These are phyloP conservation scores for Phytophthora multivora DNA, from an alignment of 352 stramenopile genomes.

Conservation along the genomic window DNA sequence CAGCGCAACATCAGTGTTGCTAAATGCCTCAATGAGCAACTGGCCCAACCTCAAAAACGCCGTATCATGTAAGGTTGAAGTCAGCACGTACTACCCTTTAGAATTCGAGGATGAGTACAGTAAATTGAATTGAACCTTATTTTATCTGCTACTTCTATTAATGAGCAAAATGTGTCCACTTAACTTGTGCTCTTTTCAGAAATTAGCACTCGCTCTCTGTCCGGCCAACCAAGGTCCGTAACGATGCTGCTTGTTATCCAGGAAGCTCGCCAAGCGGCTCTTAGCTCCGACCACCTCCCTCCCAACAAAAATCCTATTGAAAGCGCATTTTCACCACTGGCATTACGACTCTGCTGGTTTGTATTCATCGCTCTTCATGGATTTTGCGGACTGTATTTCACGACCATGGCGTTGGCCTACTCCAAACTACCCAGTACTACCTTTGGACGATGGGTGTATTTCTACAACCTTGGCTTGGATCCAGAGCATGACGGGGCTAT, in stretches of 20 bases:
- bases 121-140: conserved; percentile 6
- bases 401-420: neutral
- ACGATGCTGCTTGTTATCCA: no score
- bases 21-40: conserved; percentile 2
- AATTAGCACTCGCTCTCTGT: no score
- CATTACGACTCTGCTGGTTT: conserved; percentile 1
- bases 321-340: no score
- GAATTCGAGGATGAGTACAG: conserved; percentile 18
- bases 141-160: no score
- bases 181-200: no score
- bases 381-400: conserved; percentile 7
- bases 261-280: no score
- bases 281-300: no score
- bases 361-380: neutral
- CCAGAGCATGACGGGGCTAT: conserved; percentile 4
- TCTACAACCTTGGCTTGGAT: conserved; percentile 7
- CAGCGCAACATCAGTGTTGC: neutral
- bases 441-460: conserved; percentile 5
- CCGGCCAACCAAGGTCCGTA: no score
- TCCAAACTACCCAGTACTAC: conserved; percentile 2
- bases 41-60: conserved; percentile 2
- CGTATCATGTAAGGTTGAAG: neutral
- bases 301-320: no score
- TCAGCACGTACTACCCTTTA: conserved; percentile 12
- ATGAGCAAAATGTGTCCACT: no score